Evolutionary conservation across 768 basidiomycete genomes (phyloP), one percentile per base, ranked within the genome.

Genomic region (Russula lepida): DNA sequence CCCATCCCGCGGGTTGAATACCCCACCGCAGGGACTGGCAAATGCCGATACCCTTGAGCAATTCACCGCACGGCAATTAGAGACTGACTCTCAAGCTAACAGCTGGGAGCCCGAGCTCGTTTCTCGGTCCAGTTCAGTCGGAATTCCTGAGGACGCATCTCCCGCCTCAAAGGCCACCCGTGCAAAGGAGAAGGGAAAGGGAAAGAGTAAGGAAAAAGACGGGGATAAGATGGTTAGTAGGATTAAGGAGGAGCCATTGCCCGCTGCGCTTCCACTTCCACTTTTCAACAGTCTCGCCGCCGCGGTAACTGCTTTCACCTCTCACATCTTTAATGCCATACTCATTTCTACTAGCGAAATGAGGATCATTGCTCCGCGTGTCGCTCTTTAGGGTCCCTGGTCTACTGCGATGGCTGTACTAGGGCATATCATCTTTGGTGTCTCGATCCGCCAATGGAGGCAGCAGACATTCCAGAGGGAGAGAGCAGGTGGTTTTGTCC

Each of bases 401-500:
- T 99, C 21, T 98, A 97, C 72, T 99, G 97, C 73, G 97, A 98
- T 72, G 94, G 95, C 21, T 99, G 97, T 71, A 92, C 95, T 37
- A 78, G 88, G 65, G 92, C 94, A 7, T 99, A 97, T 73, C 97
- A 99, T 74, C 84, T 98, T 62, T 86, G 89, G 82, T 99, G 97
- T 73, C 80, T 99, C 66, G 89, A 99, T 72, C 97, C 97, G 56
- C 97, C 97, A 23, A 82, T 98, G 78, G 90, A 94, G 64, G 77
- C 84, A 52, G 80, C 88, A 63, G 92, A 97, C 72, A 83, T 97
- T 48, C 88, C 89, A 13, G 89, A 91, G 74, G 82, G 85, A 67
- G 76, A 79, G 51, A 69, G 73, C 66, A 79, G 82, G 70, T 93
- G 88, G 86, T 90, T 84, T 74, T 92, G 91, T 73, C 86, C 85